Evolutionary conservation across 2,329 filamentous ascomycete genomes (phyloP), one percentile per base, ranked within the genome.

Genomic region (Blastomyces gilchristii): DNA sequence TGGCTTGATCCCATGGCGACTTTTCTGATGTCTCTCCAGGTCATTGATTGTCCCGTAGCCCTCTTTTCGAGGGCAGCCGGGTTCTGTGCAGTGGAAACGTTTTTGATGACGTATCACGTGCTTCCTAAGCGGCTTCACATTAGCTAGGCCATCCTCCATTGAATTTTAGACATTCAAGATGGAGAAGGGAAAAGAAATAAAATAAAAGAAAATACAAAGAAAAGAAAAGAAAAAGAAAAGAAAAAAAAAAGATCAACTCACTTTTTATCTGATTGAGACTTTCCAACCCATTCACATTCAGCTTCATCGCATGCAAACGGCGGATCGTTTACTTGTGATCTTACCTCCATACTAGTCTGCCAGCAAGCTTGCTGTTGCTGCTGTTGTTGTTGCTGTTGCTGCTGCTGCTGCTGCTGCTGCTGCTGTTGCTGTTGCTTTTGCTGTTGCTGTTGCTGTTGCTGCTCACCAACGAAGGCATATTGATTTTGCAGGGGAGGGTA

Each of bases 21-120:
- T 49, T 12, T 22, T 58, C 49, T 25, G 52, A 72, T 96, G 92
- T 61, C 92, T 82, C n/a, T 87, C 83, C 14, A 93, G 83, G 69
- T 96, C 92, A 71, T 95, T 96, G 22, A 78, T 74, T 0, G 90
- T 95, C 22, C 87, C 86, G 69, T 96, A 96, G 0, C 90, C 90
- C 65, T 83, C 79, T 6, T 73, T 77, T n/a, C 85, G 81, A 37
- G 70, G 67, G 72, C 91, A 95, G 3, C 77, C 77, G 0, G 72
- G 66, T 28, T 83, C 74, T 2, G 79, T 69, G 70, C 91, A 96
- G 62, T 75, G 81, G 71, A 82, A 85, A 0, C 85, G 83, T 67
- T 88, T 91, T 1, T 76, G 79, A 72, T 96, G 90, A 59, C 86
- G 85, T n/a, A 86, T 80, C 56, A 80, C 75, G 69, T 95, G 90